A percentile compares a stretch with the other conserved stretches of the same genome.
These are phyloP conservation scores for Physcomitrium patens DNA, from an alignment of 225 moss, liverwort and hornwort species.

Conservation along the genomic window DNA sequence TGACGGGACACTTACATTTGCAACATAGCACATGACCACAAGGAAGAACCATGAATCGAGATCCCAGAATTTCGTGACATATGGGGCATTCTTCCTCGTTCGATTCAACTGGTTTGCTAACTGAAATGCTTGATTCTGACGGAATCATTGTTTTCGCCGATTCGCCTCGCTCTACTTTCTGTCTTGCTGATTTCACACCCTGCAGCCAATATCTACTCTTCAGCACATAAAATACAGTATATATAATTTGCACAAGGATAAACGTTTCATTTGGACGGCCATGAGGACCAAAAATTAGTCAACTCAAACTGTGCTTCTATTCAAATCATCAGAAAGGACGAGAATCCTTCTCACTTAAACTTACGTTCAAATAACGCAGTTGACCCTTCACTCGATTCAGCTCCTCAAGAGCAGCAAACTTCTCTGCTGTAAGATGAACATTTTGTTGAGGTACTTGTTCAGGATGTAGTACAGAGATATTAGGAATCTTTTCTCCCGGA, in stretches of 20 bases:
- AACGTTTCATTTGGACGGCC: constrained; percentile 5
- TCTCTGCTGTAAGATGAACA: constrained; percentile 77
- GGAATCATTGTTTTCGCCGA: constrained; percentile 25
- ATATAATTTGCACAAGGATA: constrained; percentile 18
- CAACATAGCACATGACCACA: constrained; percentile 96
- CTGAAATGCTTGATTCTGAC: constrained; percentile 30
- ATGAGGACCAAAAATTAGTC: constrained; percentile 10
- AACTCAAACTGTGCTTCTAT: neutral
- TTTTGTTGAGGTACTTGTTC: constrained; percentile 84
- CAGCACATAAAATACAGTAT: constrained; percentile 21
- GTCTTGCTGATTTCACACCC: constrained; percentile 82
- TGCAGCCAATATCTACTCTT: constrained; percentile 34
- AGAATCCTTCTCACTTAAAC: constrained; percentile 22
- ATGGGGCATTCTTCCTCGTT: constrained; percentile 82
- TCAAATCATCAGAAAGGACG: neutral
- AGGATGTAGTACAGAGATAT: constrained; percentile 72
- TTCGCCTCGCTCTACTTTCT: constrained; percentile 39
- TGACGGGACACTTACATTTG: constrained; percentile 68
- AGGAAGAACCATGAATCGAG: constrained; percentile 93
- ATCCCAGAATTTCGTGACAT: constrained; percentile 77
- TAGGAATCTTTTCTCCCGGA: constrained; percentile 72
- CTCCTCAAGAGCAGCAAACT: constrained; percentile 71
- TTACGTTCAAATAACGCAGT: constrained; percentile 87
- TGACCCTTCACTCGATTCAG: constrained; percentile 75
- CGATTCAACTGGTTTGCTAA: constrained; percentile 37